Evolutionary conservation across 1,284 basidiomycete species (phyloP), one percentile per base, ranked within the genome.

Genomic region (Heliocybe sulcata): DNA sequence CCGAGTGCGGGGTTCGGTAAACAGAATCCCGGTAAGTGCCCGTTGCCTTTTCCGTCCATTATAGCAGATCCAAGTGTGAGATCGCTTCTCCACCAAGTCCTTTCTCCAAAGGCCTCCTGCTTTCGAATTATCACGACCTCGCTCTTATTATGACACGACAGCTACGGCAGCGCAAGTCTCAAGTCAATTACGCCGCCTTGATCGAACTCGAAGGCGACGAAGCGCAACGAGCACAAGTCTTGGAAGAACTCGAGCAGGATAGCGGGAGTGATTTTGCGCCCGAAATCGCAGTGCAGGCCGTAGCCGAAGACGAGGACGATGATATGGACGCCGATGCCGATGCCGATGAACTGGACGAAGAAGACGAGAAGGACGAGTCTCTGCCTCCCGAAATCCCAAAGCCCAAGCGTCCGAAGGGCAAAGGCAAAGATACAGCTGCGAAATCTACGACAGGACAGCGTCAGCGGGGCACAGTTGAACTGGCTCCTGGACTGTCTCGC

Each of bases 211-310:
- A 59, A 0, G 62, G 64, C 33, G 61, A 67, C 1, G 57, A 57
- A 31, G 65, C 63, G 2, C 65, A 65, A 1, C 65, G 65, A 0
- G 48, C 10, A 20, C 50, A 52, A 6, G n/a, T 27, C 22, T 52
- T 47, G 6, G 56, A 59, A n/a, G 64, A 69, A 26, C 16, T 20
- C 16, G 65, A 69, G 2, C 65, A 56, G 10, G 64, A 62, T 51
- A 69, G 65, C 47, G 68, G 62, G 2, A 74, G 74, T 57, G 80
- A 80, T 58, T 81, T 81, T 57, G 73, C 75, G 35, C 73, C 69
- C 1, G 58, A 60, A 33, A 31, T 45, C 6, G 45, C 54, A 38
- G 47, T 49, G 22, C 6, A 49, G 27, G 4, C 47, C 8, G 70
- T 71, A 52, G 72, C 35, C 20, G 55, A 56, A 51, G 55, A 35